phyloP scores from a whole-genome alignment of 805 yeast species.

The Zygotorulaspora danielsina region DNA sequence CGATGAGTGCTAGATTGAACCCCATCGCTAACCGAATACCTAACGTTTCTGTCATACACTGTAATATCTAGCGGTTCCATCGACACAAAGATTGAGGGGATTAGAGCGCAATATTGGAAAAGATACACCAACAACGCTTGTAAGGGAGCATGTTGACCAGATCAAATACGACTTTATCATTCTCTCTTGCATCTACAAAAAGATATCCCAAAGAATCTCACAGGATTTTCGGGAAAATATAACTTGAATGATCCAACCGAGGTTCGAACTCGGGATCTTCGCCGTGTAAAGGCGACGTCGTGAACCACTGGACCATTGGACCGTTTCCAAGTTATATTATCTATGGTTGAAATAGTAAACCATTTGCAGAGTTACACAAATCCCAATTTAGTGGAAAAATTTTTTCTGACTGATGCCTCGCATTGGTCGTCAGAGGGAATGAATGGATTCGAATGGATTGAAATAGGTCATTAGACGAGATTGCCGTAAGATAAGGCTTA shows the following conservation, averaged over 20 bases:
- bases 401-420: no score
- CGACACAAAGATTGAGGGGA: no score
- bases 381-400: constrained; percentile 8
- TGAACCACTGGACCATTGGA: constrained; percentile 40
- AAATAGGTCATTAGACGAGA: no score
- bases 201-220: no score
- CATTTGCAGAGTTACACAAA: neutral
- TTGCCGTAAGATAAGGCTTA: neutral
- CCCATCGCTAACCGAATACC: constrained; percentile 11
- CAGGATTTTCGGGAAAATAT: no score
- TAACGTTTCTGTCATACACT: constrained; percentile 25
- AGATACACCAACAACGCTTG: no score
- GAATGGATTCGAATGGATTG: neutral
- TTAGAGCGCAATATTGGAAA: no score
- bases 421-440: no score
- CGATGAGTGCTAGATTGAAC: constrained; percentile 12
- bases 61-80: constrained; percentile 22
- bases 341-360: neutral
- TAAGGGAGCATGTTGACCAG: no score
- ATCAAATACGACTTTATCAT: no score
- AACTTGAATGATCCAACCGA: constrained; percentile 35
- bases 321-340: constrained; percentile 21
- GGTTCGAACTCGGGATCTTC: constrained; percentile 41
- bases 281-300: constrained; percentile 42
- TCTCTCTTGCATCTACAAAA: no score